These are phyloP conservation scores for Chrysoporthe deuterocubensis DNA, from an alignment of 2,329 filamentous ascomycete genomes.

Conservation along the genomic window DNA sequence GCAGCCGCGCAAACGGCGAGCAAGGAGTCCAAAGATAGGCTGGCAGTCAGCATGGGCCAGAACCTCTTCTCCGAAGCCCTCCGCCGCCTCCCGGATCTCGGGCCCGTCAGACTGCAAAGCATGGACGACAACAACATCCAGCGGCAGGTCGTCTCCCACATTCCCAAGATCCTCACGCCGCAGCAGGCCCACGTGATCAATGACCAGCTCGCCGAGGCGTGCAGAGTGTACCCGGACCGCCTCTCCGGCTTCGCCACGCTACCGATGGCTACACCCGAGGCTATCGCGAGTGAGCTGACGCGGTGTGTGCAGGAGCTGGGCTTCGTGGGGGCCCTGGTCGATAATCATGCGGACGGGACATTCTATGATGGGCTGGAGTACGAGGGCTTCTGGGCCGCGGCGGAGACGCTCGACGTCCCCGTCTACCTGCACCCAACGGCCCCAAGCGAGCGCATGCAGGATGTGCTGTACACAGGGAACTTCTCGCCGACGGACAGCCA, in stretches of 20 bases:
- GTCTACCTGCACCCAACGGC: constrained; percentile 48
- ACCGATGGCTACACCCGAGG: constrained; percentile 38
- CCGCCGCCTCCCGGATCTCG: constrained; percentile 2
- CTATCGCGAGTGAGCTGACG: constrained; percentile 45
- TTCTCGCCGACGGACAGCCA: neutral
- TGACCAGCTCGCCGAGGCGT: constrained; percentile 29
- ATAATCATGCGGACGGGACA: constrained; percentile 43
- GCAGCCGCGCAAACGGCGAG: constrained; percentile 19
- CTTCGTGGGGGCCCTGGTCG: constrained; percentile 52
- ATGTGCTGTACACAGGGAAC: neutral
- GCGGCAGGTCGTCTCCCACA: constrained; percentile 33
- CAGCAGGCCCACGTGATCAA: constrained; percentile 29
- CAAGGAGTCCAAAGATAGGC: neutral
- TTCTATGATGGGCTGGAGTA: constrained; percentile 50
- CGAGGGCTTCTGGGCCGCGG: constrained; percentile 46
- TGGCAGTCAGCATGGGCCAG: neutral
- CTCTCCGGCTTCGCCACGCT: constrained; percentile 35
- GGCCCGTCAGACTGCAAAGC: constrained; percentile 30
- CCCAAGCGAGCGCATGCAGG: constrained; percentile 33
- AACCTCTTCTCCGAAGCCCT: neutral
- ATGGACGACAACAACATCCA: constrained; percentile 31
- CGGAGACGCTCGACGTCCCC: constrained; percentile 46
- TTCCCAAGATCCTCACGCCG: constrained; percentile 25
- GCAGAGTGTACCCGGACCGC: constrained; percentile 7
- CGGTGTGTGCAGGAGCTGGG: constrained; percentile 37